phyloP scores from a whole-genome alignment of 495 filamentous ascomycete genomes.

The Hypoxylon fragiforme region DNA sequence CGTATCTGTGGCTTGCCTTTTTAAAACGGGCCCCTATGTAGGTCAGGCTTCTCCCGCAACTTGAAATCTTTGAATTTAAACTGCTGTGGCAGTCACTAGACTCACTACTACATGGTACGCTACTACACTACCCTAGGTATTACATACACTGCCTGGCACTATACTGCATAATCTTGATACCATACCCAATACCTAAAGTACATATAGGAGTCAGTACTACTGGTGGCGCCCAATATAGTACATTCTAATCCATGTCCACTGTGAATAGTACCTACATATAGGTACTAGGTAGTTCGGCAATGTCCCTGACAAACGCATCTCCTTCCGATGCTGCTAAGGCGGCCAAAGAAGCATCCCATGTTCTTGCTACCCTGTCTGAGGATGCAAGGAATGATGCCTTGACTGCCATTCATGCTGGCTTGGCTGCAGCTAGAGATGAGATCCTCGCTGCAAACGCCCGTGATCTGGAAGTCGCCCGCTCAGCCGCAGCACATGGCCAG shows the following conservation, averaged over 20 bases:
- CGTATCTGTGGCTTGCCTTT: no score
- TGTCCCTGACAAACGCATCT: slow-evolving; percentile 77
- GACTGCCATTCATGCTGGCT: slow-evolving; percentile 73
- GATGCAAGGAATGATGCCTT: slow-evolving; percentile 79
- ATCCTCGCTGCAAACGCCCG: slow-evolving; percentile 85
- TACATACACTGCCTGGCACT: no score
- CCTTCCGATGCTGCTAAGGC: slow-evolving; percentile 67
- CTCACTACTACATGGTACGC: no score
- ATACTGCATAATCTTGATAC: no score
- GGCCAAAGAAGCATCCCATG: slow-evolving; percentile 71
- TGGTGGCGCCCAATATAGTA: no score
- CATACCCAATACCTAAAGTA: no score
- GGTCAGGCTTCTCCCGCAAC: no score
- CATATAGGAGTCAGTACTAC: no score
- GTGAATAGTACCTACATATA: not conserved
- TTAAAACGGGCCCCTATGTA: no score
- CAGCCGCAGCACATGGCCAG: slow-evolving; percentile 70
- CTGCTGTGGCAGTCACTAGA: no score
- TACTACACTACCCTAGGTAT: no score
- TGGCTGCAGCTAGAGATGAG: slow-evolving; percentile 65
- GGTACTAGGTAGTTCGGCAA: slow-evolving; percentile 42
- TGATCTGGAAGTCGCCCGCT: slow-evolving; percentile 73
- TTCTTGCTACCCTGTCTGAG: slow-evolving; percentile 65
- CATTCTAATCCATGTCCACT: not conserved
- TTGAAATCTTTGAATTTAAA: no score